These are phyloP conservation scores for Orobanche coerulescens DNA, from an alignment of 257 asterid genomes.

Conservation along the genomic window DNA sequence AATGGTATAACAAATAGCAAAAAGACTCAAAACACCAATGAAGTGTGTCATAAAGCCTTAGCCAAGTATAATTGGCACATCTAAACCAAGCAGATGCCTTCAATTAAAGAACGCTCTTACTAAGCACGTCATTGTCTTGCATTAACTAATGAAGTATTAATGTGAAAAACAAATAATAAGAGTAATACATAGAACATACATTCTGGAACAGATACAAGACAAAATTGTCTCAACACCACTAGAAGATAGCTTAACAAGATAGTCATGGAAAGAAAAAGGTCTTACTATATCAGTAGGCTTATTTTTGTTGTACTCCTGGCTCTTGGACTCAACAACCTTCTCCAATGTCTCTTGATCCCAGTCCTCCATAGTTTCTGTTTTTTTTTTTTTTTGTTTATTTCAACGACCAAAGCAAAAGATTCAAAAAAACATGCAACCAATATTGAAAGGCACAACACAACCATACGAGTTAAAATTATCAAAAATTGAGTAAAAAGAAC, in stretches of 20 bases:
- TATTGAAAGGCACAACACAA: neutral
- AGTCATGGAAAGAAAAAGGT: neutral
- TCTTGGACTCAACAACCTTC: slow-evolving; percentile 80
- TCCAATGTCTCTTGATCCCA: slow-evolving; percentile 91
- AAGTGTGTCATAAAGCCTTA: slow-evolving; percentile 3
- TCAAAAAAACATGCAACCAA: neutral
- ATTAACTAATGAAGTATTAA: neutral
- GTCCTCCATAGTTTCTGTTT: slow-evolving; percentile 72
- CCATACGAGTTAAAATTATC: neutral
- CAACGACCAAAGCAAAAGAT: slow-evolving; percentile 3
- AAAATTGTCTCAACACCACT: slow-evolving; percentile 3
- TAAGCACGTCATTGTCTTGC: too few relatives aligned
- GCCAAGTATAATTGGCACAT: neutral
- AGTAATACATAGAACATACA: too few relatives aligned
- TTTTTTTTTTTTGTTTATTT: slow-evolving; percentile 19
- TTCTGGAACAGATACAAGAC: too few relatives aligned
- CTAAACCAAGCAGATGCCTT: slow-evolving; percentile 5
- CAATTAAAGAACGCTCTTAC: too few relatives aligned
- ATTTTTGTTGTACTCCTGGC: slow-evolving; percentile 86
- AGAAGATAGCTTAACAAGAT: slow-evolving; percentile 9
- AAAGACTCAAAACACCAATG: neutral
- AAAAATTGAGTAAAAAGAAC: neutral
- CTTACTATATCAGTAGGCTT: slow-evolving; percentile 95
- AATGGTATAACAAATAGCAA: slow-evolving; percentile 2
- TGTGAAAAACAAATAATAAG: neutral